Percentiles rank a stretch among this genome's conserved stretches.
Evolutionary conservation across 768 basidiomycete species (phyloP).

Genomic region (Mycena kentingensis): DNA sequence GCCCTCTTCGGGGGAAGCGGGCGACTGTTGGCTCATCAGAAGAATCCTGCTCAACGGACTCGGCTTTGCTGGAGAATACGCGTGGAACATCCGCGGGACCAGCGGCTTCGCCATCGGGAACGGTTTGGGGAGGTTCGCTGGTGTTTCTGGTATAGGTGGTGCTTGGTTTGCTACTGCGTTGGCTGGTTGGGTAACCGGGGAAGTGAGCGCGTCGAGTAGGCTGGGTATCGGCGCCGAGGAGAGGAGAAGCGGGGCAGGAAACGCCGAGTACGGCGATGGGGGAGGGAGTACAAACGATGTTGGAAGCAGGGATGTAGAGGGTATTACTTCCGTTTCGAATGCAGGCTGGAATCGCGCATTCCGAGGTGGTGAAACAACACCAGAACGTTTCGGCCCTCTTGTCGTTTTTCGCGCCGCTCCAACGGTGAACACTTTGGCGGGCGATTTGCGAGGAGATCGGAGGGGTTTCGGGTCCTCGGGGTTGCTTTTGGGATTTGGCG

Average conservation of each 20-base stretch:
- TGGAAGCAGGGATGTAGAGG: constrained; percentile 54
- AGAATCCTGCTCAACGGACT: constrained; percentile 81
- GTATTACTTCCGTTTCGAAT: constrained; percentile 57
- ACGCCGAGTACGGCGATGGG: constrained; percentile 68
- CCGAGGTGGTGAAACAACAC: constrained; percentile 32
- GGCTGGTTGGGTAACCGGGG: not conserved
- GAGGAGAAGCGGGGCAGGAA: constrained; percentile 50
- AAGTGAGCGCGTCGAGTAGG: not conserved
- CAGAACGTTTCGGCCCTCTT: constrained; percentile 50
- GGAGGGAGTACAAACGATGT: constrained; percentile 79
- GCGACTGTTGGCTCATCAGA: constrained; percentile 64
- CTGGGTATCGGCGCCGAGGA: constrained; percentile 13
- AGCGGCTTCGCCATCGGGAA: constrained; percentile 76
- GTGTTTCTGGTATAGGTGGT: constrained; percentile 10
- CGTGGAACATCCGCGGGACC: constrained; percentile 70
- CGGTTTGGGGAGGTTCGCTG: constrained; percentile 38
- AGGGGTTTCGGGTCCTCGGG: constrained; percentile 34
- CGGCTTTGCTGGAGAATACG: constrained; percentile 79
- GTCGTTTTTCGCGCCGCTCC: constrained; percentile 45
- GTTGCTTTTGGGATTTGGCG: constrained; percentile 33
- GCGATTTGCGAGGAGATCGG: constrained; percentile 47
- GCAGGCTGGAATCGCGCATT: constrained; percentile 38
- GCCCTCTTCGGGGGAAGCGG: constrained; percentile 36
- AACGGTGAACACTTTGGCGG: constrained; percentile 45
- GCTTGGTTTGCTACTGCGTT: not conserved